These are phyloP conservation scores for Neonectria sp. DNA, from an alignment of 2,329 filamentous ascomycete species.

Conservation along the genomic window DNA sequence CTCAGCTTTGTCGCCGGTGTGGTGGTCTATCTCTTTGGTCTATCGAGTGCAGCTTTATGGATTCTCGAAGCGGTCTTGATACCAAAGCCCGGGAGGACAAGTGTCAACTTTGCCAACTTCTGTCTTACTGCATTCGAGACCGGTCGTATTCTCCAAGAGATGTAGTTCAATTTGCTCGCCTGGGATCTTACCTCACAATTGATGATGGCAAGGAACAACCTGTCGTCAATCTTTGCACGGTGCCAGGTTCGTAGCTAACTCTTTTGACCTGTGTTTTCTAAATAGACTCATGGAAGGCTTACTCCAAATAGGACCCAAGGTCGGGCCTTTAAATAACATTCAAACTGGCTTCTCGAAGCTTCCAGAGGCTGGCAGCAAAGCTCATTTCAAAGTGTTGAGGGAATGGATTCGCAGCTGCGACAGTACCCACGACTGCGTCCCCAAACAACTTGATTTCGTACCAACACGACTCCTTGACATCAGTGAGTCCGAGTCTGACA, in stretches of 20 bases:
- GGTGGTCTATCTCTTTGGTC: conserved; percentile 6
- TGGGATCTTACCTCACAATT: conserved; percentile 15
- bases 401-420: conserved; percentile 38
- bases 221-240: conserved; percentile 10
- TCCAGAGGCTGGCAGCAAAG: conserved; percentile 18
- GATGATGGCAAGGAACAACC: conserved; percentile 10
- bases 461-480: conserved; percentile 45
- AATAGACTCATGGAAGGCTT: not conserved
- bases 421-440: conserved; percentile 10
- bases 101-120: conserved; percentile 15
- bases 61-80: conserved; percentile 7
- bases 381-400: conserved; percentile 33
- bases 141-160: not conserved
- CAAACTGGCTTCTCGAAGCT: conserved; percentile 35
- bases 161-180: conserved; percentile 2
- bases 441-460: conserved; percentile 14
- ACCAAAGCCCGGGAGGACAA: not conserved
- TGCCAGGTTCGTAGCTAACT: conserved; percentile 2
- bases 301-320: not conserved
- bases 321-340: conserved; percentile 11
- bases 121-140: conserved; percentile 9
- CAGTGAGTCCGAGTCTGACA: conserved; percentile 14
- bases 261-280: not conserved
- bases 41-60: conserved; percentile 12
- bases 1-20: conserved; percentile 11